Evolutionary conservation across 192 early-diverging fungal species (phyloP).

Genomic region (Coemansia guatemalensis): DNA sequence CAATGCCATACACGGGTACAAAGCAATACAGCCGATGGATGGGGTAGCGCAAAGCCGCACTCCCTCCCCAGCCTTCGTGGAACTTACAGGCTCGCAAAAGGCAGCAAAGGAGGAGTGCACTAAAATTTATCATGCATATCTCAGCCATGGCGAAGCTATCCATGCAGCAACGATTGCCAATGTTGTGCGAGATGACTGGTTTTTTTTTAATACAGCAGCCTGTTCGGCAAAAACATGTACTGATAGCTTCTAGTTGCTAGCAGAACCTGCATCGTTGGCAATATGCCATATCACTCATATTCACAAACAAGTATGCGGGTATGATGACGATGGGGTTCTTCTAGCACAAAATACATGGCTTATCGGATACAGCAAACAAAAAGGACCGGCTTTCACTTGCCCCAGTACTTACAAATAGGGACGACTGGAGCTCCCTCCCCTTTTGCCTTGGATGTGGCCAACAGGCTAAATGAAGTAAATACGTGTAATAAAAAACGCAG

Average conservation of each 20-base stretch:
- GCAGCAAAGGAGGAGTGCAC: neutral
- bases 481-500: conserved; percentile 4
- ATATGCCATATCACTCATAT: neutral
- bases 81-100: neutral
- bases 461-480: neutral
- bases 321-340: neutral
- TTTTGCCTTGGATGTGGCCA: neutral
- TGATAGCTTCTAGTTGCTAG: neutral
- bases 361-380: neutral
- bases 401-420: neutral
- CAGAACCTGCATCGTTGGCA: neutral
- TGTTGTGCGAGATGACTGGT: neutral
- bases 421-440: neutral
- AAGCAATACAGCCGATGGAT: conserved; percentile 2
- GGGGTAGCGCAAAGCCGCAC: conserved; percentile 5
- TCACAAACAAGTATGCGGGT: neutral
- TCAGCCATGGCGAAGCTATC: too few species aligned
- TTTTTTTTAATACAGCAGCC: neutral
- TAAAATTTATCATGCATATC: too few species aligned
- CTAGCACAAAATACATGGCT: neutral
- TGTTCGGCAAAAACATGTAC: neutral
- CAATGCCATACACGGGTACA: neutral
- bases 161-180: neutral
- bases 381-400: neutral
- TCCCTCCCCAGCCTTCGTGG: conserved; percentile 4